Conservation (phyloP, 306 rosid genomes). For the Cicer bijugum region DNA sequence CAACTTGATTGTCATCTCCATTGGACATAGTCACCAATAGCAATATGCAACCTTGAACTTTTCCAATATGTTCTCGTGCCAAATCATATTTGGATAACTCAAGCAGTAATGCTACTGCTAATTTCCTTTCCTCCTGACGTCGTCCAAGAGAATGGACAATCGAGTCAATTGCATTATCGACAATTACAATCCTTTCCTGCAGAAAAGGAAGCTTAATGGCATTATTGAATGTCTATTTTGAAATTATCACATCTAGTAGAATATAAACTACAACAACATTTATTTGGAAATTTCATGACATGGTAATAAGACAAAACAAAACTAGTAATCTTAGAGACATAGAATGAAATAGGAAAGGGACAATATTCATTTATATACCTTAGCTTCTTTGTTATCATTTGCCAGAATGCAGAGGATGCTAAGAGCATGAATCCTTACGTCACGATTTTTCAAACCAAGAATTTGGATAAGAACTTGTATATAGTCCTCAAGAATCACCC, state of each 20-base stretch:
- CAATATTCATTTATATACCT: conserved; percentile 52
- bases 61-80: conserved; percentile 64
- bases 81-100: conserved; percentile 64
- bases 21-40: conserved; percentile 80
- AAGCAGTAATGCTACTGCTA: conserved; percentile 76
- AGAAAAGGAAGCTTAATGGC: conserved; percentile 35
- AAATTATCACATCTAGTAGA: conserved; percentile 14
- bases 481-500: conserved; percentile 78
- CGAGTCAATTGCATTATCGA: conserved; percentile 65
- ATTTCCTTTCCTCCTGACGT: conserved; percentile 66
- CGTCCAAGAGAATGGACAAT: conserved; percentile 84
- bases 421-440: conserved; percentile 64
- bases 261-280: not conserved
- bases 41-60: conserved; percentile 86
- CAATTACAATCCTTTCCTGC: conserved; percentile 65
- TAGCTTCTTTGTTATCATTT: conserved; percentile 75
- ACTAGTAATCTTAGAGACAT: not conserved
- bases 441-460: conserved; percentile 61
- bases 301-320: conserved; percentile 12
- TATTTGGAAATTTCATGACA: conserved; percentile 11
- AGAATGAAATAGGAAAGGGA: conserved; percentile 2
- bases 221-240: not conserved
- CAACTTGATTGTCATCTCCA: conserved; percentile 76
- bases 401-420: conserved; percentile 68
- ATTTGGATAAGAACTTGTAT: conserved; percentile 64